Evolutionary conservation across 306 rosid species (phyloP).

Genomic region (Vigna trinervia): DNA sequence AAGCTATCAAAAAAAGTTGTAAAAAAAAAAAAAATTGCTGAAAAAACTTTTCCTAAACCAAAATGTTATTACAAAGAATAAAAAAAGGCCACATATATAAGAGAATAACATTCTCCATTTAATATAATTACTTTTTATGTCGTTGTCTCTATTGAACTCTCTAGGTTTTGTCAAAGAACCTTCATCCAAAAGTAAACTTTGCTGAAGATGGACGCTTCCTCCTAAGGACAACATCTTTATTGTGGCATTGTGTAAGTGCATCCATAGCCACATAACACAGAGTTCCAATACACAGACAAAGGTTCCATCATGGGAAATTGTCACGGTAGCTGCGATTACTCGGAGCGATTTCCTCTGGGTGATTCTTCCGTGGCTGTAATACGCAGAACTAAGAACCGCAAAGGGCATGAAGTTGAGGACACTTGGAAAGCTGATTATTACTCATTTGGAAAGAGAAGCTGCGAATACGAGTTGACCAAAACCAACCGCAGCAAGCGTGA

Average conservation of each 20-base stretch:
- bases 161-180: neutral
- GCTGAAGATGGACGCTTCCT: neutral
- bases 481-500: neutral
- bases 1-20: too few relatives aligned
- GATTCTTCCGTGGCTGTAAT: neutral
- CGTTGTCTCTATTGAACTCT: neutral
- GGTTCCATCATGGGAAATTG: slow-evolving; percentile 22
- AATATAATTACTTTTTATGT: too few relatives aligned
- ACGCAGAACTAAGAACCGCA: slow-evolving; percentile 5
- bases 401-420: neutral
- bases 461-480: slow-evolving; percentile 2
- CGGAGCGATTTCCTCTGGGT: neutral
- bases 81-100: too few relatives aligned
- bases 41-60: too few relatives aligned
- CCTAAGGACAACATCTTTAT: neutral
- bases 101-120: too few relatives aligned
- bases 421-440: slow-evolving; percentile 5
- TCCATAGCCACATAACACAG: neutral
- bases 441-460: neutral
- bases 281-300: neutral
- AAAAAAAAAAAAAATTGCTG: too few relatives aligned
- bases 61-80: too few relatives aligned
- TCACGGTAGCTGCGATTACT: neutral
- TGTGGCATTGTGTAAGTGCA: neutral
- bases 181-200: neutral